A percentile compares a stretch with the other conserved stretches of the same genome.
These are phyloP conservation scores for Talaromyces verruculosus DNA, from an alignment of 2,329 filamentous ascomycete genomes.

Conservation along the genomic window DNA sequence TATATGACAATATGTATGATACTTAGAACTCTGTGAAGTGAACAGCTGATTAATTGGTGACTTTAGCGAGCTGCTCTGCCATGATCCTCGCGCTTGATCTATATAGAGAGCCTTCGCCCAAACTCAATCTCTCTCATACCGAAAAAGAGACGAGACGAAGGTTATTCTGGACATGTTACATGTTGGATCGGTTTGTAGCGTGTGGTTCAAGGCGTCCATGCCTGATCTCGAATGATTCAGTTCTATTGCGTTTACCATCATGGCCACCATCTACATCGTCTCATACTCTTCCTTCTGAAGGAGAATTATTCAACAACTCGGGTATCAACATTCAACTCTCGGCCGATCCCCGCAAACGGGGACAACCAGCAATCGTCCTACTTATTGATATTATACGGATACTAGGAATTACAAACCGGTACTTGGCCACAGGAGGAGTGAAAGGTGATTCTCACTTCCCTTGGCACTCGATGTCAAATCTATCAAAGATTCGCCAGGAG, in stretches of 20 bases:
- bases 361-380: conserved; percentile 74
- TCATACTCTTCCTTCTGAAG: conserved; percentile 65
- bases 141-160: conserved; percentile 75
- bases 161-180: conserved; percentile 87
- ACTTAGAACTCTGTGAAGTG: background rate
- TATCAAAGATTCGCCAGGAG: conserved; percentile 83
- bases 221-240: conserved; percentile 74
- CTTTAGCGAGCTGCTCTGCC: conserved; percentile 68
- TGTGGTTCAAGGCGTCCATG: conserved; percentile 80
- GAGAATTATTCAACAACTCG: conserved; percentile 77
- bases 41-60: background rate
- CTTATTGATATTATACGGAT: conserved; percentile 82
- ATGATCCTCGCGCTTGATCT: conserved; percentile 82
- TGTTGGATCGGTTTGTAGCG: conserved; percentile 79
- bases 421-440: conserved; percentile 79
- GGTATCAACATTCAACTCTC: conserved; percentile 75
- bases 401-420: conserved; percentile 77
- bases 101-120: conserved; percentile 70
- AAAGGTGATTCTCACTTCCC: conserved; percentile 89
- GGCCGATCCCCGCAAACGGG: conserved; percentile 66
- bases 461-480: conserved; percentile 81
- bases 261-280: conserved; percentile 58
- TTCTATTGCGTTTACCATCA: conserved; percentile 72
- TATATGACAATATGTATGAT: conserved; percentile 77
- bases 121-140: conserved; percentile 60